Evolutionary conservation across 1,284 basidiomycete genomes (phyloP), one percentile per base, ranked within the genome.

Genomic region (Xerocomus amazonicus): DNA sequence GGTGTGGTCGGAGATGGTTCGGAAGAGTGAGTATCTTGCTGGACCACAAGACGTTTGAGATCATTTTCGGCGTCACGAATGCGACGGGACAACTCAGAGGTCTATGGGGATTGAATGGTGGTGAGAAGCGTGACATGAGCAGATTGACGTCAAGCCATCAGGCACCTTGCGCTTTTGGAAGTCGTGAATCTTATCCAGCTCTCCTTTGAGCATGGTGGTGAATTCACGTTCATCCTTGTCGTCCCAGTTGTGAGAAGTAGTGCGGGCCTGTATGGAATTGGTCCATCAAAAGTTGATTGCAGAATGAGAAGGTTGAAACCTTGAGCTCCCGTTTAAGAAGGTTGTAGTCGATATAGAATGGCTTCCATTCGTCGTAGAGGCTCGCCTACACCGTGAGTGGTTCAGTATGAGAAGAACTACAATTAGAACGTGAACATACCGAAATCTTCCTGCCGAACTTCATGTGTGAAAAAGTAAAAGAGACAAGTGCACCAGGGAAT

Each of bases 101-200:
- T 92, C 90, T 92, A 57, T 37, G 40, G 19, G 48, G 3, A 32
- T 6, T 7, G 29, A 4, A 43, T 6, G 17, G 10, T 17, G 3
- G 10, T 17, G 3, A 44, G n/a, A 47, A 51, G 19, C 19, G 19
- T 23, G 19, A 23, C 4, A 23, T 23, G 19, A 4, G 19, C 19
- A n/a, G 31, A 53, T 47, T 38, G 53, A 50, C 33, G 37, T 4
- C 19, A 23, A 23, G 19, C 19, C 19, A 50, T 12, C 5, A 17
- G 53, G 14, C 6, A 87, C 92, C 81, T 98, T 99, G 41, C 79
- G 73, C 64, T 87, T 91, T 67, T 99, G 97, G 69, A 99, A 99
- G 62, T 87, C 86, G 63, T 97, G 90, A 50, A 98, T 89, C 76
- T 99, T 99, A 66, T 96, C 91, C 40, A 99, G 79, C 72, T 99